These are phyloP conservation scores for Diaporthe vaccinii DNA, from an alignment of 2,329 filamentous ascomycete species.

Conservation along the genomic window DNA sequence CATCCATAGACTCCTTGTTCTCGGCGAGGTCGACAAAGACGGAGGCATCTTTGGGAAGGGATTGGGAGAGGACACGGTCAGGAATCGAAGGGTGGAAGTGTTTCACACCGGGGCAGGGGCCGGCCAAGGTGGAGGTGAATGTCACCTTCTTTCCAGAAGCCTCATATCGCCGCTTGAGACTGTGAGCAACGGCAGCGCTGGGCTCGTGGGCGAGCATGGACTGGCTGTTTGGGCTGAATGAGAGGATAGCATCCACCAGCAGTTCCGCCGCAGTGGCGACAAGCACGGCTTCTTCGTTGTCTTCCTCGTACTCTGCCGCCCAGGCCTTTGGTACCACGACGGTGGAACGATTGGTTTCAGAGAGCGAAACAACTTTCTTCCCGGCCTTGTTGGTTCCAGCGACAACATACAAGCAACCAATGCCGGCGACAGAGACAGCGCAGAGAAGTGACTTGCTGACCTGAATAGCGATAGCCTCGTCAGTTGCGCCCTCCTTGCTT, in stretches of 20 bases:
- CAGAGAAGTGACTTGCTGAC: conserved; percentile 25
- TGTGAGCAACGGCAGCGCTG: conserved; percentile 1
- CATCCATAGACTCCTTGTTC: background rate
- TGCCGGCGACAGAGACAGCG: conserved; percentile 7
- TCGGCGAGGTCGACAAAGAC: conserved; percentile 15
- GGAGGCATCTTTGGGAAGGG: conserved; percentile 2
- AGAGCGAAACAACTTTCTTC: conserved; percentile 4
- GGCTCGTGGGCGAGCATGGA: conserved; percentile 13
- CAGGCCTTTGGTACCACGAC: conserved; percentile 8
- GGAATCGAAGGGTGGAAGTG: conserved; percentile 13
- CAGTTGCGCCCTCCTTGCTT: background rate
- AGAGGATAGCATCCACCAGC: conserved; percentile 16
- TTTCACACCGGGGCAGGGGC: conserved; percentile 3
- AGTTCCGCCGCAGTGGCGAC: conserved; percentile 9
- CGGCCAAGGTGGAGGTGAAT: conserved; percentile 9
- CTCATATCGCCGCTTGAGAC: conserved; percentile 2
- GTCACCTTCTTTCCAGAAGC: conserved; percentile 9
- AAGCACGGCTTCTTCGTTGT: conserved; percentile 11
- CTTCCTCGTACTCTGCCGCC: background rate
- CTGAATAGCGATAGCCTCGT: background rate
- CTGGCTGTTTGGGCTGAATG: background rate
- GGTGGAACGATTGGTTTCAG: background rate
- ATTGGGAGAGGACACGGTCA: conserved; percentile 10
- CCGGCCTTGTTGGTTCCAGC: background rate
- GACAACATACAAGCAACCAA: conserved; percentile 17